These are phyloP conservation scores for Pleurotus tuber-regium DNA, from an alignment of 768 basidiomycete genomes.

Conservation along the genomic window DNA sequence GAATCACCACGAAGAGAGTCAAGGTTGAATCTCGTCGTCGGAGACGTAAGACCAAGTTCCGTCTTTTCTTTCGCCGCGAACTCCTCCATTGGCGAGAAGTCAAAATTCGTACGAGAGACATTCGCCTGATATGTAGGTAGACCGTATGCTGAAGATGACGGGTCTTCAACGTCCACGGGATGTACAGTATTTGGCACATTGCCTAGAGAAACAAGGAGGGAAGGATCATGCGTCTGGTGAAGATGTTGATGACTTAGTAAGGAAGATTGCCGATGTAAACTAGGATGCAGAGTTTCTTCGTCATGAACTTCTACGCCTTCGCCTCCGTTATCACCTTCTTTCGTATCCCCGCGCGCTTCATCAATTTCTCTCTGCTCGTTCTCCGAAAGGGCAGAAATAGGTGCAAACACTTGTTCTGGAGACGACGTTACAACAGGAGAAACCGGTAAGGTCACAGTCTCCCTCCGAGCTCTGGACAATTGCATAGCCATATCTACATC, in stretches of 20 bases:
- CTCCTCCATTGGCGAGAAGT: slow-evolving; percentile 74
- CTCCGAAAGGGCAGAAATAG: slow-evolving; percentile 41
- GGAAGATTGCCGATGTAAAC: slow-evolving; percentile 22
- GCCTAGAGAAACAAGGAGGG: slow-evolving; percentile 35
- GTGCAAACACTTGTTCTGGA: slow-evolving; percentile 16
- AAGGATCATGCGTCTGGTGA: slow-evolving; percentile 46
- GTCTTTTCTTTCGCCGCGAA: slow-evolving; percentile 72
- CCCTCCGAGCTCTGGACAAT: slow-evolving; percentile 67
- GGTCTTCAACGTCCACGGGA: slow-evolving; percentile 23
- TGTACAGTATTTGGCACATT: slow-evolving; percentile 16
- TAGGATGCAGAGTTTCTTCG: slow-evolving; percentile 19
- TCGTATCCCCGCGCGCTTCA: slow-evolving; percentile 31
- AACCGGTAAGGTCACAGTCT: slow-evolving; percentile 44
- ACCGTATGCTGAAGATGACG: slow-evolving; percentile 36
- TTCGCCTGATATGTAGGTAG: slow-evolving; percentile 73
- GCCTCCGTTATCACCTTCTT: slow-evolving; percentile 16
- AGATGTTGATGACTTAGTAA: slow-evolving; percentile 36
- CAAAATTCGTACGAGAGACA: slow-evolving; percentile 54
- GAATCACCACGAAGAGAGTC: slow-evolving; percentile 19
- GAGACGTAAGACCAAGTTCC: slow-evolving; percentile 55
- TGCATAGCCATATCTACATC: slow-evolving; percentile 92
- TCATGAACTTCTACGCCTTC: slow-evolving; percentile 19
- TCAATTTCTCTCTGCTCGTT: slow-evolving; percentile 49
- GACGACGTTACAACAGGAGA: slow-evolving; percentile 31
- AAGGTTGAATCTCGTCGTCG: slow-evolving; percentile 39